phyloP scores from a whole-genome alignment of 306 rosid genomes.

The Neltuma alba region DNA sequence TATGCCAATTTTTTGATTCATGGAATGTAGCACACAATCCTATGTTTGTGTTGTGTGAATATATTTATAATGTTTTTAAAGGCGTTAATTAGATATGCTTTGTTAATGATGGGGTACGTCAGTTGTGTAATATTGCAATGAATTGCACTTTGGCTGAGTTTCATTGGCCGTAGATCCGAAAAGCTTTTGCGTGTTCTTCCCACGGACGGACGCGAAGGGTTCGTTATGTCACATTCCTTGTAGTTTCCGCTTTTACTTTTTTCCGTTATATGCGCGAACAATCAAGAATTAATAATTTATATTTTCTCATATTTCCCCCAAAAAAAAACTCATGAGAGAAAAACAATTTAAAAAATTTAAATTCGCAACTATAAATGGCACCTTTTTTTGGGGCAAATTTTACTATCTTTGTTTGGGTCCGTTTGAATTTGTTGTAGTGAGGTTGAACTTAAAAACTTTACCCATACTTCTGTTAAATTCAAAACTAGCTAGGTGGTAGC shows the following conservation, averaged over 20 bases:
- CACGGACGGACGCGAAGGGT: constrained; percentile 7
- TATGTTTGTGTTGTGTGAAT: neutral
- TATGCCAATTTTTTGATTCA: constrained; percentile 30
- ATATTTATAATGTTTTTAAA: neutral
- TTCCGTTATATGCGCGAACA: neutral
- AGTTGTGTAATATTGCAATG: constrained; percentile 13
- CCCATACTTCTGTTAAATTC: no score
- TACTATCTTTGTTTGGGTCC: no score
- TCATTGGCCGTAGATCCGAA: neutral
- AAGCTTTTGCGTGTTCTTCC: constrained; percentile 20
- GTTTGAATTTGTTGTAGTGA: neutral
- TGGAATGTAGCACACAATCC: constrained; percentile 35
- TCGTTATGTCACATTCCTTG: neutral
- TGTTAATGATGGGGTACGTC: constrained; percentile 36
- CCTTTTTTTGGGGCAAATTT: no score
- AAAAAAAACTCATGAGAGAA: neutral
- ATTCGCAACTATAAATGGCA: no score
- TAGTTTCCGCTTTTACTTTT: neutral
- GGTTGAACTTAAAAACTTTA: no score
- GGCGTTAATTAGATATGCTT: constrained; percentile 12
- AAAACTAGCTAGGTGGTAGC: no score
- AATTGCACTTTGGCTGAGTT: constrained; percentile 31
- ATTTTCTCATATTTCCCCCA: neutral
- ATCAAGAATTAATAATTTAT: neutral
- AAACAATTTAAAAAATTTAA: no score